These are phyloP conservation scores for Trypanosoma melophagium DNA, from an alignment of 208 protist species.

Conservation along the genomic window DNA sequence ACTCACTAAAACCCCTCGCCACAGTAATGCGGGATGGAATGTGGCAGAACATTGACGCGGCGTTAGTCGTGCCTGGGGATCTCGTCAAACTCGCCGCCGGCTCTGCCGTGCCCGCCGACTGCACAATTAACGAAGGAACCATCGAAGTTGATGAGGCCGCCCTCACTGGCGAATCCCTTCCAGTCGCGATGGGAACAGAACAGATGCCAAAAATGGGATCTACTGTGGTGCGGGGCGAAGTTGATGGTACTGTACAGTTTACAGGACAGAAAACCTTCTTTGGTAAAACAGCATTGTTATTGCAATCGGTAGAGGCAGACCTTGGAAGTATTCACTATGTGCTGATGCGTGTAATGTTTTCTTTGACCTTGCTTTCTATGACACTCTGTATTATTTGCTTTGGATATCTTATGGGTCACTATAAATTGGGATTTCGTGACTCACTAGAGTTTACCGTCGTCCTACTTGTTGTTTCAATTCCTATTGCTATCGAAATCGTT, in stretches of 20 bases:
- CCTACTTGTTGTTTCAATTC: slow-evolving; percentile 94
- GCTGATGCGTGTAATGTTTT: slow-evolving; percentile 66
- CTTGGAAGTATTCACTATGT: slow-evolving; percentile 68
- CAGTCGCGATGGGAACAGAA: slow-evolving; percentile 84
- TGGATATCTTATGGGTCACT: slow-evolving; percentile 74
- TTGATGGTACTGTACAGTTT: slow-evolving; percentile 74
- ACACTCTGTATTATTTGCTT: slow-evolving; percentile 75
- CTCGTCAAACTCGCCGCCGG: slow-evolving; percentile 89
- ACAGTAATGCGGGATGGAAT: slow-evolving; percentile 83
- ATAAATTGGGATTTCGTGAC: slow-evolving; percentile 58
- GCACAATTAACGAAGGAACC: slow-evolving; percentile 76
- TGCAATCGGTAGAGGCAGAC: slow-evolving; percentile 81
- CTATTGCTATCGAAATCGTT: slow-evolving; percentile 83
- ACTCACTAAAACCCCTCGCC: slow-evolving; percentile 77
- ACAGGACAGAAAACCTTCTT: slow-evolving; percentile 94
- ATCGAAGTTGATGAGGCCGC: slow-evolving; percentile 95
- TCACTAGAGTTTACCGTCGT: slow-evolving; percentile 80
- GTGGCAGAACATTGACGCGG: slow-evolving; percentile 78
- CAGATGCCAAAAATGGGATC: slow-evolving; percentile 93
- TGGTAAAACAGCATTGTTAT: slow-evolving; percentile 90
- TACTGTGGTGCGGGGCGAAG: slow-evolving; percentile 77
- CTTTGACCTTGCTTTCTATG: slow-evolving; percentile 58
- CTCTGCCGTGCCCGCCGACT: slow-evolving; percentile 93
- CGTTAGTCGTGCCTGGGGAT: slow-evolving; percentile 93
- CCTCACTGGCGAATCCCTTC: slow-evolving; percentile 95